phyloP scores from a whole-genome alignment of 2,329 filamentous ascomycete species.

The Ophiostoma sp. region DNA sequence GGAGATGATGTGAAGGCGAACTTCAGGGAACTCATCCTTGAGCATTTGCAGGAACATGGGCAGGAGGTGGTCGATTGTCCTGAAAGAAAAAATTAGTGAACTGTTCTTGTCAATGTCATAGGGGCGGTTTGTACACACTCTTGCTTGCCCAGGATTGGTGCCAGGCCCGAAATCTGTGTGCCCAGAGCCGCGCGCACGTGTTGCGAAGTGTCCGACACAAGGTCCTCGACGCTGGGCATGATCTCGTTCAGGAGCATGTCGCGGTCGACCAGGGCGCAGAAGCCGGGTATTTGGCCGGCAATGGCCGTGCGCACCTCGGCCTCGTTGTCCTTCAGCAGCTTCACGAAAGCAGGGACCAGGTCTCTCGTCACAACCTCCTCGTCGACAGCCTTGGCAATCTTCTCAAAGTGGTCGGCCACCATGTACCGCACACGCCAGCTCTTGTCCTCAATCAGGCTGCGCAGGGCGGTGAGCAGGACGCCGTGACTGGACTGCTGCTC shows the following conservation, averaged over 20 bases:
- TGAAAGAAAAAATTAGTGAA: slow-evolving; percentile 39
- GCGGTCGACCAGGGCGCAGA: slow-evolving; percentile 86
- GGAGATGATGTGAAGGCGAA: slow-evolving; percentile 98
- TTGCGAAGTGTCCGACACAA: slow-evolving; percentile 94
- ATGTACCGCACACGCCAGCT: slow-evolving; percentile 99
- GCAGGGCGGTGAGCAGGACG: slow-evolving; percentile 83
- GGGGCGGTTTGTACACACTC: slow-evolving; percentile 60
- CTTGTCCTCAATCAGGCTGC: slow-evolving; percentile 96
- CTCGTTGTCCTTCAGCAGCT: slow-evolving; percentile 95
- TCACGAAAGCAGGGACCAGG: slow-evolving; percentile 94
- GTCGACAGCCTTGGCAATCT: slow-evolving; percentile 98
- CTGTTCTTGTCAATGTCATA: not conserved
- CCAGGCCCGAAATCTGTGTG: slow-evolving; percentile 94
- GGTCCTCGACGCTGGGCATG: slow-evolving; percentile 93
- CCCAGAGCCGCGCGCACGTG: slow-evolving; percentile 94
- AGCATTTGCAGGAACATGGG: slow-evolving; percentile 99
- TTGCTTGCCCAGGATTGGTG: slow-evolving; percentile 95
- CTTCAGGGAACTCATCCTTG: slow-evolving; percentile 98
- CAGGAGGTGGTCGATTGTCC: slow-evolving; percentile 92
- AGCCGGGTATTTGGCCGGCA: slow-evolving; percentile 95
- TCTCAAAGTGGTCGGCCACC: slow-evolving; percentile 98
- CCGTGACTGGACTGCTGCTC: slow-evolving; percentile 97
- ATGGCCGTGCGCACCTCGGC: slow-evolving; percentile 97
- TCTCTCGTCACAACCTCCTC: slow-evolving; percentile 94
- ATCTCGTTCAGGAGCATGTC: slow-evolving; percentile 90